A percentile compares a stretch with the other conserved stretches of the same genome.
Evolutionary conservation across 345 rosid genomes (phyloP).

Genomic region (Hibiscus tridactylites): DNA sequence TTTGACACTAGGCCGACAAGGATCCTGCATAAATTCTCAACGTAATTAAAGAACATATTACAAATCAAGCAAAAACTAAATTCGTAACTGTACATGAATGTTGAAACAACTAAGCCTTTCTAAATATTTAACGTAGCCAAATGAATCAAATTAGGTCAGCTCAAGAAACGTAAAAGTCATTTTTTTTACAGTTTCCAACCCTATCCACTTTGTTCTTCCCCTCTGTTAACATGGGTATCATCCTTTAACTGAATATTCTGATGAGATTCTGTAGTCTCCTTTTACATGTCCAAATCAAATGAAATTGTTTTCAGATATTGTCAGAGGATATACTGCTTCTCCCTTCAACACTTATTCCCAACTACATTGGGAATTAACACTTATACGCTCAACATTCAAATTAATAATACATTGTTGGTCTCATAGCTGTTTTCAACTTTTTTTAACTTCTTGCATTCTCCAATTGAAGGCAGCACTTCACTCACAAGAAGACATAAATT

Average conservation of each 20-base stretch:
- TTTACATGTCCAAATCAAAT: neutral
- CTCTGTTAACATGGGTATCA: neutral
- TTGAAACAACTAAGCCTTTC: neutral
- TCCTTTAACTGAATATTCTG: neutral
- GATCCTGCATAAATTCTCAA: slow-evolving; percentile 55
- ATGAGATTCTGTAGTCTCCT: neutral
- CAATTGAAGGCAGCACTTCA: neutral
- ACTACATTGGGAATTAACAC: neutral
- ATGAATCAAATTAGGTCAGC: neutral
- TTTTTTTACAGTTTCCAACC: neutral
- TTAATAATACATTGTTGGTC: neutral
- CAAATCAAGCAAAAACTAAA: neutral
- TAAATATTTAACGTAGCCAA: no score
- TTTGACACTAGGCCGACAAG: slow-evolving; percentile 83
- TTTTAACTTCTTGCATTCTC: neutral
- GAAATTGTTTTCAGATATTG: neutral
- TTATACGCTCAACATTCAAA: neutral
- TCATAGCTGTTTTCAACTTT: neutral
- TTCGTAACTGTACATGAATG: neutral
- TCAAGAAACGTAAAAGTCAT: neutral
- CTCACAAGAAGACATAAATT: neutral
- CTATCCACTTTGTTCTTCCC: neutral
- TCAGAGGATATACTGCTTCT: neutral
- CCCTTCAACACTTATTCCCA: neutral
- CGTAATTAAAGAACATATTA: neutral